A percentile compares a stretch with the other conserved stretches of the same genome.
These are phyloP conservation scores for Papilionanthe hybrid DNA, from an alignment of 116 monocot genomes.

Conservation along the genomic window DNA sequence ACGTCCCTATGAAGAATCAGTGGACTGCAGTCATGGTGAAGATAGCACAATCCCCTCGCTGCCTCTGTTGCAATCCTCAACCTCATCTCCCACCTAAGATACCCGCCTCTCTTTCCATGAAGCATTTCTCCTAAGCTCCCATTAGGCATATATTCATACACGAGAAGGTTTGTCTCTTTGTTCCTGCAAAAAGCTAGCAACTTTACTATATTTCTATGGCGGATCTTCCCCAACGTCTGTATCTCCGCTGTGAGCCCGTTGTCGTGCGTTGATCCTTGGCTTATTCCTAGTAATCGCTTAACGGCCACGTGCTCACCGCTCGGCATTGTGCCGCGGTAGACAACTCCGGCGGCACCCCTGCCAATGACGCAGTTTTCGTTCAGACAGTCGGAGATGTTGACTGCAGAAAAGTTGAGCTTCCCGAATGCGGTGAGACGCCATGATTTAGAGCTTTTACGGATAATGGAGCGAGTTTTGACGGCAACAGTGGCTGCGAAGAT, in stretches of 20 bases:
- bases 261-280: constrained; percentile 47
- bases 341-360: constrained; percentile 68
- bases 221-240: constrained; percentile 71
- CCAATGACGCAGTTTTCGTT: constrained; percentile 67
- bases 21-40: constrained; percentile 82
- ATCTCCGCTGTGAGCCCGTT: constrained; percentile 77
- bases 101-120: constrained; percentile 66
- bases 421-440: constrained; percentile 83
- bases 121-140: constrained; percentile 80
- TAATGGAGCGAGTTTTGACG: constrained; percentile 46
- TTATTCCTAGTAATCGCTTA: constrained; percentile 51
- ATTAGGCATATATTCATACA: constrained; percentile 86
- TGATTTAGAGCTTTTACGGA: constrained; percentile 28
- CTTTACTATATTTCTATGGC: constrained; percentile 75
- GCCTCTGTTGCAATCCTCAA: constrained; percentile 62
- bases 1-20: constrained; percentile 80
- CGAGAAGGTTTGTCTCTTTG: constrained; percentile 60
- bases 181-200: constrained; percentile 61
- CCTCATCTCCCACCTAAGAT: constrained; percentile 49
- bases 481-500: constrained; percentile 44
- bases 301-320: constrained; percentile 61
- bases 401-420: constrained; percentile 50
- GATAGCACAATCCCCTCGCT: constrained; percentile 69
- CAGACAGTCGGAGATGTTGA: constrained; percentile 60
- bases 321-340: constrained; percentile 70